Evolutionary conservation across 495 filamentous ascomycete species (phyloP), one percentile per base, ranked within the genome.

Genomic region (Patellaria atrata): DNA sequence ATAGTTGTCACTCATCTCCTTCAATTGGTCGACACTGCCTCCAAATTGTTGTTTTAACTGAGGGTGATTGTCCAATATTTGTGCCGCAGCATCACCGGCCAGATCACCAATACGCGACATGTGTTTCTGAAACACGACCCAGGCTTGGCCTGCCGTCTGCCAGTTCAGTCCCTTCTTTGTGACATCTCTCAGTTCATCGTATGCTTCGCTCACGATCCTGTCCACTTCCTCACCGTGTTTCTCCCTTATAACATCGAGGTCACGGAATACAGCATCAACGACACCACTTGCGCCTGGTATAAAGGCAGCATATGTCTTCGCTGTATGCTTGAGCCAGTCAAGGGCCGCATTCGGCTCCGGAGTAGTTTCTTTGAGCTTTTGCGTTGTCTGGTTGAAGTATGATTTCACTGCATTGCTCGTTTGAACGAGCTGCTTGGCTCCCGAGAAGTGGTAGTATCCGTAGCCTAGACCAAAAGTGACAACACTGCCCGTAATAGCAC

Each of bases 41-140:
- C 75, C 75, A 19, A 82, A 50, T 56, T 72, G 69, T 48, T 79
- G 66, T 58, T 77, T 75, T 8, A 80, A 42, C 43, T 72, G 43
- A 1, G 77, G 76, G 43, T 79, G 76, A 40, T 76, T 73, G 30
- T 76, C 59, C 22, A 79, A 48, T 20, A 80, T 63, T 33, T 77
- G 62, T 22, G 60, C 53, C 13, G 63, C 58, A 0, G 71, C 65
- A 41, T 71, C 67, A 10, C 62, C 65, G 4, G 70, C 63, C 11
- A 80, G 53, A 9, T 62, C 62, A 12, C 60, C 62, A 1, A 79
- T 43, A 22, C 63, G 55, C 22, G 57, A 56, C 2, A 62, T 37
- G 21, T 73, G 51, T 25, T 70, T 71, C 5, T 70, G 53, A 8
- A 79, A 43, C 9, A 73, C 56, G 0, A 66, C 55, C 50, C 65